Evolutionary conservation across 192 early-diverging fungal genomes (phyloP), one percentile per base, ranked within the genome.

Genomic region (Backusella parvicylindrica): DNA sequence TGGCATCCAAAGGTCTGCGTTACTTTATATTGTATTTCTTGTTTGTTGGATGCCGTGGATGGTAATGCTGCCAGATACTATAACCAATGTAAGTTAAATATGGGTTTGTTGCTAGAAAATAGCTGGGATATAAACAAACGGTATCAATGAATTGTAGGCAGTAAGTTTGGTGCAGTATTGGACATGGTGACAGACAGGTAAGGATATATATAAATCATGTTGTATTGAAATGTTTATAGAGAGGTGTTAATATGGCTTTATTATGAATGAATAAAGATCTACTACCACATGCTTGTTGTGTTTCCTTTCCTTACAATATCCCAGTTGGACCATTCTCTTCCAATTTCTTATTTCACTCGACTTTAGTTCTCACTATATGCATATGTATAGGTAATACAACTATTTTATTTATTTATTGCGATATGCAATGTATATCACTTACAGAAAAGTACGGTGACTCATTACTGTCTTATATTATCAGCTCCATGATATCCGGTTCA

Each of bases 151-250:
- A 6, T 64, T 79, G 66, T 79, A 90, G 89, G 90, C 70, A 95
- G 91, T 84, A 91, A 92, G 69, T 98, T 99, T 85, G 98, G 98
- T 38, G 95, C 95, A 31, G 97, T 99, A 18, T 85, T 99, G 36
- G 98, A 99, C 78, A 99, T 99, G 98, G 97, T 99, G 56, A 99
- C 97, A 31, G 98, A 99, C 84, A 89, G 94, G 89, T 92, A 85
- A 36, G 49, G 38, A 38, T 43, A n/a, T n/a, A n/a, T n/a, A n/a
- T n/a, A 35, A 36, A 16, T 28, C 28, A 6, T 32, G 23, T 37
- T 37, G 6, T 12, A 65, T 31, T 81, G 43, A n/a, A n/a, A n/a
- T 15, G 18, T 47, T 47, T 47, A 47, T 47, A n/a, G n/a, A n/a
- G n/a, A 28, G 11, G 26, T 28, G 23, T 12, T 60, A 60, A 60